Evolutionary conservation across 2,329 filamentous ascomycete species (phyloP).

Genomic region (Aspergillus sp.): DNA sequence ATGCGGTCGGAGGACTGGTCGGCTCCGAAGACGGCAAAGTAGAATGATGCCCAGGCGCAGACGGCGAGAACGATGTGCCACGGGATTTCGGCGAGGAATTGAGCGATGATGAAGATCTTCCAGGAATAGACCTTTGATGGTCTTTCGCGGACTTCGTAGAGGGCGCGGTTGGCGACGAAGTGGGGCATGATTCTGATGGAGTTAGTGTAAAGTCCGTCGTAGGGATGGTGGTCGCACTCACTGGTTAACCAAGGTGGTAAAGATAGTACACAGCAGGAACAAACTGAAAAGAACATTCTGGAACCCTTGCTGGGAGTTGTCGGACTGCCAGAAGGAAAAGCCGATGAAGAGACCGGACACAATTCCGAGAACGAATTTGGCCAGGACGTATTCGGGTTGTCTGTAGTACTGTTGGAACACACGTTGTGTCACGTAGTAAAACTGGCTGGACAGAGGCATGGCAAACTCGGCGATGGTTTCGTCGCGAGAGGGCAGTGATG

Average conservation of each 20-base stretch:
- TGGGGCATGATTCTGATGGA: slow-evolving; percentile 51
- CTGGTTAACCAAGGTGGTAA: slow-evolving; percentile 55
- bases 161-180: slow-evolving; percentile 56
- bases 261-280: slow-evolving; percentile 77
- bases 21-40: slow-evolving; percentile 69
- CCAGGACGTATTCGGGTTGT: slow-evolving; percentile 81
- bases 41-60: slow-evolving; percentile 77
- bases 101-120: slow-evolving; percentile 67
- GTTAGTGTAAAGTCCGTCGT: neutral
- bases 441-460: slow-evolving; percentile 67
- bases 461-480: slow-evolving; percentile 70
- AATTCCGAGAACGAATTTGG: slow-evolving; percentile 57
- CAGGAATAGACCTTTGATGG: slow-evolving; percentile 71
- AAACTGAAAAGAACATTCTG: slow-evolving; percentile 87
- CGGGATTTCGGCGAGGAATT: slow-evolving; percentile 69
- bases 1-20: slow-evolving; percentile 38
- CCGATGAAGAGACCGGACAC: slow-evolving; percentile 68
- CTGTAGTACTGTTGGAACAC: slow-evolving; percentile 90
- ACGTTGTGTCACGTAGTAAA: slow-evolving; percentile 65
- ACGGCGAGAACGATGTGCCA: slow-evolving; percentile 74
- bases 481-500: slow-evolving; percentile 11
- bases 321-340: slow-evolving; percentile 73
- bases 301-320: slow-evolving; percentile 72
- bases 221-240: neutral
- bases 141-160: slow-evolving; percentile 60